Evolutionary conservation across 192 early-diverging fungal species (phyloP).

Genomic region (Irineochytrium annulatum): DNA sequence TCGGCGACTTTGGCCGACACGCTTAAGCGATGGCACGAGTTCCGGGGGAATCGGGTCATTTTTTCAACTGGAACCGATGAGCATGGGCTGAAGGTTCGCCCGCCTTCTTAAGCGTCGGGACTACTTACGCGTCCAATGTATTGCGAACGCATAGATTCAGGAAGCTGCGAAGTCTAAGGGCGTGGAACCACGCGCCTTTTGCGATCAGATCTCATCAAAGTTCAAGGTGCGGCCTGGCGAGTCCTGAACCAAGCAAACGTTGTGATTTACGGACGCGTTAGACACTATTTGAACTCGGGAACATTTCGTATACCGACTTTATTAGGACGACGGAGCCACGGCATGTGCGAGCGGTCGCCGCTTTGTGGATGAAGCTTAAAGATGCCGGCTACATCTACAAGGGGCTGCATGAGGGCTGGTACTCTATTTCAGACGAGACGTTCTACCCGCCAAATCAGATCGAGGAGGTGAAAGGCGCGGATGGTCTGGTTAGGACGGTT

Average conservation of each 20-base stretch:
- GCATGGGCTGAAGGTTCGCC: conserved; percentile 81
- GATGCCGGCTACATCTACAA: conserved; percentile 82
- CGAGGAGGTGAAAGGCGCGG: conserved; percentile 52
- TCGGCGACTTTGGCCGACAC: conserved; percentile 82
- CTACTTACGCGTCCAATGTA: neutral
- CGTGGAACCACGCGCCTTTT: too few species aligned
- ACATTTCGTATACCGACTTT: conserved; percentile 74
- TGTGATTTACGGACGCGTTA: conserved; percentile 21
- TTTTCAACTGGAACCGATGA: conserved; percentile 88
- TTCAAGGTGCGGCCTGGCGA: conserved; percentile 70
- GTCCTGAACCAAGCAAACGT: too few species aligned
- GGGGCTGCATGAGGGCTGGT: conserved; percentile 89
- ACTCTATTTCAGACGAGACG: conserved; percentile 92
- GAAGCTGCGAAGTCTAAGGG: too few species aligned
- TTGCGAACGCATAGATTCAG: conserved; percentile 63
- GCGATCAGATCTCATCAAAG: conserved; percentile 63
- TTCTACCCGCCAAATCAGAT: conserved; percentile 78
- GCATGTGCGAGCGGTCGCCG: conserved; percentile 65
- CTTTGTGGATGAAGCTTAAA: conserved; percentile 70
- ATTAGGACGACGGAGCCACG: conserved; percentile 80
- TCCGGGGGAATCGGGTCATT: conserved; percentile 60
- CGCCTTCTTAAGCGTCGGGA: neutral
- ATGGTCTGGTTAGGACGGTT: conserved; percentile 49
- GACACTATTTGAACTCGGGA: conserved; percentile 66
- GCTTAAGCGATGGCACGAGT: conserved; percentile 65